Conservation (phyloP, 2,329 filamentous ascomycete species). For the Fusarium liriodendri region DNA sequence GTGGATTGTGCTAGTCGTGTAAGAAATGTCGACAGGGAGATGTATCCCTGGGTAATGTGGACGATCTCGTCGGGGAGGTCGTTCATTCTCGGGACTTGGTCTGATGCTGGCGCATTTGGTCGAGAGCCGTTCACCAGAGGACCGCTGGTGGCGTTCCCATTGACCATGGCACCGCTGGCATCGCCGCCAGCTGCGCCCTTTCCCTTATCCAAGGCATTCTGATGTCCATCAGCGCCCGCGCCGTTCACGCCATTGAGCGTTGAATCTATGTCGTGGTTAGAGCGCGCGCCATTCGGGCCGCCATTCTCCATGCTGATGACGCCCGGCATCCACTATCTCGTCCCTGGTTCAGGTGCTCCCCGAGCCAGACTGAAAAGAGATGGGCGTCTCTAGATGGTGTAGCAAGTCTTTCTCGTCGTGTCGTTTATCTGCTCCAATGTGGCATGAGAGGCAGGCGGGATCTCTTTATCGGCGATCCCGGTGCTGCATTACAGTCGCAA, state of each 20-base stretch:
- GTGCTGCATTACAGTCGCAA: slow-evolving; percentile 35
- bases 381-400: slow-evolving; percentile 30
- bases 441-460: slow-evolving; percentile 33
- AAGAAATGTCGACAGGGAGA: slow-evolving; percentile 80
- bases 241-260: slow-evolving; percentile 59
- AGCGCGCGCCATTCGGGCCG: slow-evolving; percentile 63
- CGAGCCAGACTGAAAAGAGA: slow-evolving; percentile 11
- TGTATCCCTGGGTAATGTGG: slow-evolving; percentile 81
- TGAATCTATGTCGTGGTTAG: slow-evolving; percentile 65
- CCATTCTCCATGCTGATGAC: slow-evolving; percentile 67
- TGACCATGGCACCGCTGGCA: slow-evolving; percentile 36
- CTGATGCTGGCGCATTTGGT: slow-evolving; percentile 23
- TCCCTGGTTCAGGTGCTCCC: slow-evolving; percentile 18
- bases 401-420: slow-evolving; percentile 18
- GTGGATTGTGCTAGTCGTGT: slow-evolving; percentile 84
- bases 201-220: slow-evolving; percentile 48
- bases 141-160: slow-evolving; percentile 40
- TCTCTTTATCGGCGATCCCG: slow-evolving; percentile 23
- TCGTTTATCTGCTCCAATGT: slow-evolving; percentile 23
- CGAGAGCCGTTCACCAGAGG: slow-evolving; percentile 28
- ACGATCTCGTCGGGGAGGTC: slow-evolving; percentile 70
- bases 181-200: slow-evolving; percentile 36
- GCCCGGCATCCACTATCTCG: slow-evolving; percentile 59
- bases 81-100: slow-evolving; percentile 59
- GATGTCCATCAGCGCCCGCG: slow-evolving; percentile 39